Percentiles rank a stretch among this genome's conserved stretches.
Conservation (phyloP, 1,284 basidiomycete species). For the Ganoderma sinense region DNA sequence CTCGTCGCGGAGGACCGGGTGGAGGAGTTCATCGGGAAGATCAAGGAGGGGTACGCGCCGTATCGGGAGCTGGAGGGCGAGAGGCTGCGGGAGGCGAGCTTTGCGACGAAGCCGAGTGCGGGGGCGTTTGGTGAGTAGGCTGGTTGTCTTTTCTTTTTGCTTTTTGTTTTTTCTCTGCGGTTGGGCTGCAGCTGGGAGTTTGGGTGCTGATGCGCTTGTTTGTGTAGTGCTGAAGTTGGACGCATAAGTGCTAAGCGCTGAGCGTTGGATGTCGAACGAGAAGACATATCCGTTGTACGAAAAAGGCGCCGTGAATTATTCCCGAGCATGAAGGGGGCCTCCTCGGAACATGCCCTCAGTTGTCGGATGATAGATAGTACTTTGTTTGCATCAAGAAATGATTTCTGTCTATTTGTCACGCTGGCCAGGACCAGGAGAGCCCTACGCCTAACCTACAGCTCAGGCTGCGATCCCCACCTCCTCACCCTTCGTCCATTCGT, state of each 20-base stretch:
- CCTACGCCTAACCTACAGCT: too few relatives aligned
- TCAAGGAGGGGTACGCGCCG: conserved; percentile 67
- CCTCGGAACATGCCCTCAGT: too few relatives aligned
- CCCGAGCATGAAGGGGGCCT: too few relatives aligned
- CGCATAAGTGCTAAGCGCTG: neutral
- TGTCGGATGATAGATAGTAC: too few relatives aligned
- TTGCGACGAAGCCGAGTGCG: conserved; percentile 86
- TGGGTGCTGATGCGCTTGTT: neutral
- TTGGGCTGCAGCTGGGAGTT: neutral
- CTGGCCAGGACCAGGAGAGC: too few relatives aligned
- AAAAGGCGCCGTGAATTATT: neutral
- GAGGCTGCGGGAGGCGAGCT: conserved; percentile 74
- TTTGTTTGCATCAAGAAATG: too few relatives aligned
- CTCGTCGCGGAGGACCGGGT: conserved; percentile 78
- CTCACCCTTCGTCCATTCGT: too few relatives aligned
- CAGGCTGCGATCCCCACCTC: too few relatives aligned
- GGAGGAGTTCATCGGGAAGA: conserved; percentile 68
- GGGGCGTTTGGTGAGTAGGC: conserved; percentile 78
- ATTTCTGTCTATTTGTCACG: too few relatives aligned
- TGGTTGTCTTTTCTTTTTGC: neutral
- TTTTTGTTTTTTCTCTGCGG: neutral
- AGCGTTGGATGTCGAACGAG: neutral
- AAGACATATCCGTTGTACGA: neutral
- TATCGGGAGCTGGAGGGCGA: conserved; percentile 69
- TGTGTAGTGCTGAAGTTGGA: neutral